These are phyloP conservation scores for Fraxinus ornus DNA, from an alignment of 305 asterid species.

Conservation along the genomic window DNA sequence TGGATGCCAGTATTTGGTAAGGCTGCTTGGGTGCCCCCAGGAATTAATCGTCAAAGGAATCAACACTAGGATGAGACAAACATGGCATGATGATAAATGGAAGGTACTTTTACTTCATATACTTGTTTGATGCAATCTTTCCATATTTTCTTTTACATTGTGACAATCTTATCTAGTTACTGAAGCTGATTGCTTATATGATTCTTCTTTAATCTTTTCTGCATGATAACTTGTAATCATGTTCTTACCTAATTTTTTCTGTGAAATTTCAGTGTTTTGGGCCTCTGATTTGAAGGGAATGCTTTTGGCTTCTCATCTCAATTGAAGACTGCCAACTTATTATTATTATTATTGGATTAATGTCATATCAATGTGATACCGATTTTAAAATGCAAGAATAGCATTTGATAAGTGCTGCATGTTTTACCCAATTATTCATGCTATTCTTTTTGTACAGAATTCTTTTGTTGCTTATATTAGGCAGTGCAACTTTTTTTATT, in stretches of 20 bases:
- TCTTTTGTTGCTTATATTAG: not conserved
- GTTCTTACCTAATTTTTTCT: not conserved
- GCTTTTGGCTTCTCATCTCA: not conserved
- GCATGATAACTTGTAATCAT: not conserved
- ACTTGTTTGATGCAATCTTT: not conserved
- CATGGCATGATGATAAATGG: conserved; percentile 48
- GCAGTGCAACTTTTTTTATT: not conserved
- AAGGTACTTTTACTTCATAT: conserved; percentile 41
- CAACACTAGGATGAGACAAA: conserved; percentile 50
- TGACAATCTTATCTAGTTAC: not conserved
- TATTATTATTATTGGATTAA: not conserved
- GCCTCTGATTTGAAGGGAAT: not conserved
- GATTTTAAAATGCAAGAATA: not conserved
- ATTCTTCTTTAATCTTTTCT: conserved; percentile 9
- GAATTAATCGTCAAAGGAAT: conserved; percentile 37
- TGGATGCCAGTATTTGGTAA: conserved; percentile 37
- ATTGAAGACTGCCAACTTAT: not conserved
- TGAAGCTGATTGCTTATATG: not conserved
- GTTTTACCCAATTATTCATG: not conserved
- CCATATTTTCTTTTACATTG: not conserved
- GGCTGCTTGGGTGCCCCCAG: conserved; percentile 47
- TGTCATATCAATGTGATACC: not conserved
- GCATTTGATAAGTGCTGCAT: not conserved
- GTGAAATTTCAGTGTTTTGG: not conserved
- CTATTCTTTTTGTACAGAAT: not conserved